Evolutionary conservation across 2,329 filamentous ascomycete genomes (phyloP).

Genomic region (Knoxdaviesia proteae): DNA sequence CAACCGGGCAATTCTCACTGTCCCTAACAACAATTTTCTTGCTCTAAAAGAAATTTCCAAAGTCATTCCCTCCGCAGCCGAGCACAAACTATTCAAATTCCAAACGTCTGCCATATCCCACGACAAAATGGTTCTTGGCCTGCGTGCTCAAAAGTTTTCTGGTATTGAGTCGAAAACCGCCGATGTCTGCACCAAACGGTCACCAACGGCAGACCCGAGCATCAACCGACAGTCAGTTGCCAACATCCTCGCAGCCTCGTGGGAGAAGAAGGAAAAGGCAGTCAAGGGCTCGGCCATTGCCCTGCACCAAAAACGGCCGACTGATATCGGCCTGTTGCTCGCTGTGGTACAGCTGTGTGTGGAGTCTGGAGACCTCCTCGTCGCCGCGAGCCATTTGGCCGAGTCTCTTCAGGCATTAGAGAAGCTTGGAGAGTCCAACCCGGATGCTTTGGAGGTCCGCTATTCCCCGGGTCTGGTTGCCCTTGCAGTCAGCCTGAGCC

Average conservation of each 20-base stretch:
- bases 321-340: constrained; percentile 56
- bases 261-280: neutral
- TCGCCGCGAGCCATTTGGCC: constrained; percentile 58
- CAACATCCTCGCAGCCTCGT: neutral
- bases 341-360: constrained; percentile 70
- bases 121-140: constrained; percentile 37
- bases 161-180: constrained; percentile 26
- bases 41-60: constrained; percentile 39
- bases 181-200: neutral
- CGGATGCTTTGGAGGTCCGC: constrained; percentile 39
- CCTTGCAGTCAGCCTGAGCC: constrained; percentile 59
- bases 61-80: constrained; percentile 27
- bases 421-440: constrained; percentile 28
- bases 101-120: constrained; percentile 32
- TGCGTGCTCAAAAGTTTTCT: constrained; percentile 41
- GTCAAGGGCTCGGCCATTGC: constrained; percentile 1
- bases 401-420: constrained; percentile 55
- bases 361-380: constrained; percentile 45
- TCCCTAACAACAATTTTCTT: constrained; percentile 37
- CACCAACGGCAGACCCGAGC: too few species aligned
- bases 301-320: constrained; percentile 2
- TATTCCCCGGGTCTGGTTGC: constrained; percentile 74
- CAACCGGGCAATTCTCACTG: constrained; percentile 29
- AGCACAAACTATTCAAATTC: constrained; percentile 50
- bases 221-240: neutral